These are phyloP conservation scores for Fusarium sp. DNA, from an alignment of 2,329 filamentous ascomycete species.

Conservation along the genomic window DNA sequence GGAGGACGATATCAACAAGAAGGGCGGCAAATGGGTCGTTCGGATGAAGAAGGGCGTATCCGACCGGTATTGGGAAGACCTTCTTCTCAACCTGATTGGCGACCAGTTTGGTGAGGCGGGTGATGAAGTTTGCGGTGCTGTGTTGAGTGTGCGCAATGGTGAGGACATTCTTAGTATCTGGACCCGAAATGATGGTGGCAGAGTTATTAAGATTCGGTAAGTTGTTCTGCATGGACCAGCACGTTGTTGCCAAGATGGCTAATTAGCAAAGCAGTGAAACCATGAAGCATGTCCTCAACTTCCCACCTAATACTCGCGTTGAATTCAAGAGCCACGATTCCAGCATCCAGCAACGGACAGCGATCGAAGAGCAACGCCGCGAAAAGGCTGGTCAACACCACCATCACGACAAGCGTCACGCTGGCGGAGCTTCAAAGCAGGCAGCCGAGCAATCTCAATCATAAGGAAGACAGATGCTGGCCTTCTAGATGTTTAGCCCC, in stretches of 20 bases:
- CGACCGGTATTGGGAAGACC: conserved; percentile 96
- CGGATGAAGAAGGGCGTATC: conserved; percentile 96
- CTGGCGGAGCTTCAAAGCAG: conserved; percentile 48
- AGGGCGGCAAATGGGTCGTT: conserved; percentile 97
- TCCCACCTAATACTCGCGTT: conserved; percentile 89
- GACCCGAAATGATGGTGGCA: conserved; percentile 92
- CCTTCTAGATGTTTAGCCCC: not conserved
- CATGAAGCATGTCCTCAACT: conserved; percentile 88
- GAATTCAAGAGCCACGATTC: conserved; percentile 97
- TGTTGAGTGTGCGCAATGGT: conserved; percentile 92
- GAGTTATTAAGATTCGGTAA: conserved; percentile 96
- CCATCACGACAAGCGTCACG: conserved; percentile 54
- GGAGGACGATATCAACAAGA: conserved; percentile 98
- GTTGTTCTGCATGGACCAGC: conserved; percentile 46
- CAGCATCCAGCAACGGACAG: conserved; percentile 90
- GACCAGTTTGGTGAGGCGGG: conserved; percentile 93
- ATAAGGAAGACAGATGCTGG: conserved; percentile 6
- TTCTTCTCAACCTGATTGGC: conserved; percentile 88
- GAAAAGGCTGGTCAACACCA: conserved; percentile 74
- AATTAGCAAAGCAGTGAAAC: conserved; percentile 74
- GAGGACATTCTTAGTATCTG: conserved; percentile 98
- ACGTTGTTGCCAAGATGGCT: conserved; percentile 17
- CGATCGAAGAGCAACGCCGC: conserved; percentile 90
- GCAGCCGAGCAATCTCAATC: conserved; percentile 46
- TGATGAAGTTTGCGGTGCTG: conserved; percentile 94